Base-by-base conservation (phyloP, 306 rosid species). In the Vigna radiata region DNA sequence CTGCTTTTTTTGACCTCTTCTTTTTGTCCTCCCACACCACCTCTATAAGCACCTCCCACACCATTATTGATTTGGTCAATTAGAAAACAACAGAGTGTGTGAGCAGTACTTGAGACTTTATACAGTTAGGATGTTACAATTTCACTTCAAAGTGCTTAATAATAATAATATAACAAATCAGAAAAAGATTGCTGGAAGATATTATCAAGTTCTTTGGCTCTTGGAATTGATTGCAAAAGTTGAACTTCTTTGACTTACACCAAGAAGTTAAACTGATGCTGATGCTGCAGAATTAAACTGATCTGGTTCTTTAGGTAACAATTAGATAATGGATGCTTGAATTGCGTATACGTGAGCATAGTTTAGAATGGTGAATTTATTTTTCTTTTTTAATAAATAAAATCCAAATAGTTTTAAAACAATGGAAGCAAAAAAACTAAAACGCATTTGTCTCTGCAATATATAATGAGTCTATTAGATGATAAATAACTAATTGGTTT, bases 31-130 rank as follows among this genome's bases (percentile, higher is more conserved):
- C 17, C 15, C 85, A 36, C 82, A 66, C 76, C 55, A 49, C 80
- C 76, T 60, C 84, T 87, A 86, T 84, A 86, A 86, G 80, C 90
- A 64, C 12, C 70, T 54, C 86, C n/a, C n/a, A n/a, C n/a, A n/a
- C n/a, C n/a, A n/a, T n/a, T n/a, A n/a, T n/a, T n/a, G n/a, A n/a
- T n/a, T n/a, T n/a, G n/a, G n/a, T n/a, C n/a, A n/a, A n/a, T n/a
- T n/a, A n/a, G n/a, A n/a, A n/a, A n/a, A n/a, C n/a, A n/a, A n/a
- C n/a, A n/a, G n/a, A n/a, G n/a, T n/a, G n/a, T n/a, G n/a, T n/a
- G n/a, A n/a, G n/a, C n/a, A n/a, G n/a, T n/a, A n/a, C n/a, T n/a
- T n/a, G n/a, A n/a, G n/a, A n/a, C n/a, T n/a, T n/a, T n/a, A n/a
- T n/a, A n/a, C n/a, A n/a, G n/a, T n/a, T n/a, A n/a, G n/a, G n/a